Percentiles rank a stretch among this genome's conserved stretches.
Conservation (phyloP, 805 yeast species). For the Suhomyces sp. region DNA sequence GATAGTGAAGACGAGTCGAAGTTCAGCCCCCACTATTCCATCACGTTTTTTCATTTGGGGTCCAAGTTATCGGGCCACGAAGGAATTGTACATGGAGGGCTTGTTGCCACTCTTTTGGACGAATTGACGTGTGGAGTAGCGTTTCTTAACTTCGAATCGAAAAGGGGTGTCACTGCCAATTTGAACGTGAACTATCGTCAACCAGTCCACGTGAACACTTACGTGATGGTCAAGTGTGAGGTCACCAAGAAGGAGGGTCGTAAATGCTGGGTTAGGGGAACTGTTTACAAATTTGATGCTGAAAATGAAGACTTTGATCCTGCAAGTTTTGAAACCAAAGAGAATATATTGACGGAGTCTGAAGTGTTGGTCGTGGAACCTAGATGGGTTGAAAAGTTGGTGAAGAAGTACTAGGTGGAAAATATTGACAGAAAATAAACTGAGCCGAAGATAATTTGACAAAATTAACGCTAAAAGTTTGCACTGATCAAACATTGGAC, state of each 20-base stretch:
- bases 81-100: conserved; percentile 44
- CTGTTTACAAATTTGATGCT: conserved; percentile 26
- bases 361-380: conserved; percentile 45
- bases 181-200: conserved; percentile 40
- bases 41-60: conserved; percentile 43
- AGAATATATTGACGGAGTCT: conserved; percentile 33
- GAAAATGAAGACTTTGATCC: conserved; percentile 14
- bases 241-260: conserved; percentile 34
- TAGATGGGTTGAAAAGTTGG: conserved; percentile 35
- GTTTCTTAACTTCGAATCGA: conserved; percentile 39
- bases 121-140: conserved; percentile 44
- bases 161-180: conserved; percentile 44
- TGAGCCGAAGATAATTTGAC: too few relatives aligned
- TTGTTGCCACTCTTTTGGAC: conserved; percentile 43
- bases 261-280: conserved; percentile 40
- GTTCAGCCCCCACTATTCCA: conserved; percentile 16
- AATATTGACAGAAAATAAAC: too few relatives aligned
- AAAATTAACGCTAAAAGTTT: too few relatives aligned
- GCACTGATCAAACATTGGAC: too few relatives aligned
- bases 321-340: conserved; percentile 19
- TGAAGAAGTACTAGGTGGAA: background rate
- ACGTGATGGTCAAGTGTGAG: conserved; percentile 35
- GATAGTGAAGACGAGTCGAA: conserved; percentile 13
- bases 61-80: conserved; percentile 38
- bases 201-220: conserved; percentile 35